Base-by-base conservation (phyloP, 1,284 basidiomycete genomes). In the Ustilago hordei region DNA sequence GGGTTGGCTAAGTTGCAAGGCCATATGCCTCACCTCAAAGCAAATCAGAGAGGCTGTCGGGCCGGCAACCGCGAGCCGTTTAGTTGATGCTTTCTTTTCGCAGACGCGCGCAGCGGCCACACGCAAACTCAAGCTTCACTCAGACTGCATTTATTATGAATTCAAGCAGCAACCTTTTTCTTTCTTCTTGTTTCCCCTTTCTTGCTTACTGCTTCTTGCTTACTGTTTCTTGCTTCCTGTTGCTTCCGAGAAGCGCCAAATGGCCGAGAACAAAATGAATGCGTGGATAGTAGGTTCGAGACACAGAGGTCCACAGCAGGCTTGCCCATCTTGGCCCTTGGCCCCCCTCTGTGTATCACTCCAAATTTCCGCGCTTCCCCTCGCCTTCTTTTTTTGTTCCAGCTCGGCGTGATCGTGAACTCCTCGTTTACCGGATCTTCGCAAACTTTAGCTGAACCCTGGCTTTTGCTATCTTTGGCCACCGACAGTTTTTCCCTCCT, bases 1-100 rank as follows among this genome's bases (percentile, higher is more conserved):
- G 52, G 47, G 53, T 61, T 65, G 35, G 57, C 55, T 36, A 38
- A 55, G 3, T 28, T 28, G 23, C 23, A 45, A 19, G 43, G 43
- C 43, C 7, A 38, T 38, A 38, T 38, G 36, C 36, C 36, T 38
- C 36, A 55, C 54, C 47, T 47, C 31, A n/a, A 31, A 53, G 41
- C 52, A 43, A 15, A 15, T 17, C 41, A 8, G 41, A n/a, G 7
- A 47, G 9, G 45, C 45, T 28, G 45, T 32, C 17, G 5, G 41
- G 32, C 60, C 68, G 68, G 68, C 68, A 56, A 55, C 45, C 50
- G 62, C 68, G 59, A 61, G 68, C 68, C 68, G 68, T 64, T 56
- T 2, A 50, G 48, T 28, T 45, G 2, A 45, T 45, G 11, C 28
- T n/a, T 23, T 31, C 11, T 12, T 5, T 28, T 31, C 28, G 23